Base-by-base conservation (phyloP, 352 stramenopile species). In the Phytopythium boreale region DNA sequence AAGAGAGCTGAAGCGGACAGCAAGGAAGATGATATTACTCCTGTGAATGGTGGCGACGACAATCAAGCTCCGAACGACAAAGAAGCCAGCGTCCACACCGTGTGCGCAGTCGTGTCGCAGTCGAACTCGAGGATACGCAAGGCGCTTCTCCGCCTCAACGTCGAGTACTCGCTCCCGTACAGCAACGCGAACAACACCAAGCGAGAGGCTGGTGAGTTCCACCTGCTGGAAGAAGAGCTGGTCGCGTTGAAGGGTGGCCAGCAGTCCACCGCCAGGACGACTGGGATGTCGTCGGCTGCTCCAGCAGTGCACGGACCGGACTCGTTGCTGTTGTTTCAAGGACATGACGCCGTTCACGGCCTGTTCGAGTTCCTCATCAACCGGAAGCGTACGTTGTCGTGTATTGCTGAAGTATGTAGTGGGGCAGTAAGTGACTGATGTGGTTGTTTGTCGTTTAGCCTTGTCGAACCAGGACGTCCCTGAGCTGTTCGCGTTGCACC, bases 331-430 rank as follows among this genome's bases (percentile, higher is more conserved):
- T 69, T 77, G 20, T 93, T 93, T 39, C 62, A 76, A 20, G 84
- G 79, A 4, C 82, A 93, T 46, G 62, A 87, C 19, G 69, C 77
- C 20, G 79, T 90, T 4, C 84, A 93, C 22, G 82, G 82, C 17
- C 70, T 93, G 17, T 93, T 82, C 63, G 84, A 93, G 58, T 93
- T 85, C 62, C 74, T 93, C 3, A 74, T 93, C 64, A 93, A 93
- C 62, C 77, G 79, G 62, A 78, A 87, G 53, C 84, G 84, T 93
- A 78, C 24, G 84, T 49, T 76, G n/a, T 31, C 49, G 8, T 37
- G 47, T n/a, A 24, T 50, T 29, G 47, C n/a, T 60, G 19, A 34
- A 20, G 20, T 24, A 19, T 12, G 47, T 34, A 34, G 29, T 34
- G 29, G 29, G 29, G 29, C 29, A 34, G 29, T 7, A 7, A 7